These are phyloP conservation scores for Leptodermis oblonga DNA, from an alignment of 257 asterid species.

Conservation along the genomic window DNA sequence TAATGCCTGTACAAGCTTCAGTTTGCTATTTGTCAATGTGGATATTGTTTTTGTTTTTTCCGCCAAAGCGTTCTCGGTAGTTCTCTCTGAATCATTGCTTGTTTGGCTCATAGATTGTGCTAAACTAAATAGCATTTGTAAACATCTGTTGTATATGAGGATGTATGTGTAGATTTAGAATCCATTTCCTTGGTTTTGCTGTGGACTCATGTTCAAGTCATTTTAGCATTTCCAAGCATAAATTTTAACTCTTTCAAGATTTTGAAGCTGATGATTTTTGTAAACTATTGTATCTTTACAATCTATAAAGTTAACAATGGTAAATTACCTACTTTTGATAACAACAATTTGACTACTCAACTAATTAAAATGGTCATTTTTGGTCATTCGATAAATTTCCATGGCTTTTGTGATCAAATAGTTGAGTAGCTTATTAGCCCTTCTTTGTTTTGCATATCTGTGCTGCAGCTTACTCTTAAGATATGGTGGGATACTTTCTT, in stretches of 20 bases:
- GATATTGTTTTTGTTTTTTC: neutral
- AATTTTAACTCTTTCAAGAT: neutral
- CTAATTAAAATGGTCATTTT: too few species aligned
- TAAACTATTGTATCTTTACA: neutral
- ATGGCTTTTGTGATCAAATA: too few species aligned
- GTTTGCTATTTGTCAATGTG: neutral
- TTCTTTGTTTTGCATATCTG: neutral
- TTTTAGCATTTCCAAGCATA: neutral
- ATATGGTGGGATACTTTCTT: neutral
- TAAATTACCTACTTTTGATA: neutral
- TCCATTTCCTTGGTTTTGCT: neutral
- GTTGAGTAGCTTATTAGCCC: neutral
- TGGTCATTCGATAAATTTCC: too few species aligned
- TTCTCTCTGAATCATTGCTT: neutral
- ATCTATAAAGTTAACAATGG: neutral
- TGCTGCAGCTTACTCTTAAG: neutral
- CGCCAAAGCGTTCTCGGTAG: neutral
- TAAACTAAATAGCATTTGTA: neutral
- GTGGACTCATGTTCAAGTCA: neutral
- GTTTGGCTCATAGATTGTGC: neutral
- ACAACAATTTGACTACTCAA: too few species aligned
- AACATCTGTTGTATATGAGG: neutral
- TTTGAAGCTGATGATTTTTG: neutral
- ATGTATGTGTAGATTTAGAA: neutral
- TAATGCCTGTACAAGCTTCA: constrained; percentile 4